Percentiles rank a stretch among this genome's conserved stretches.
These are phyloP conservation scores for Actinomucor elegans DNA, from an alignment of 371 early-diverging fungal genomes.

Conservation along the genomic window DNA sequence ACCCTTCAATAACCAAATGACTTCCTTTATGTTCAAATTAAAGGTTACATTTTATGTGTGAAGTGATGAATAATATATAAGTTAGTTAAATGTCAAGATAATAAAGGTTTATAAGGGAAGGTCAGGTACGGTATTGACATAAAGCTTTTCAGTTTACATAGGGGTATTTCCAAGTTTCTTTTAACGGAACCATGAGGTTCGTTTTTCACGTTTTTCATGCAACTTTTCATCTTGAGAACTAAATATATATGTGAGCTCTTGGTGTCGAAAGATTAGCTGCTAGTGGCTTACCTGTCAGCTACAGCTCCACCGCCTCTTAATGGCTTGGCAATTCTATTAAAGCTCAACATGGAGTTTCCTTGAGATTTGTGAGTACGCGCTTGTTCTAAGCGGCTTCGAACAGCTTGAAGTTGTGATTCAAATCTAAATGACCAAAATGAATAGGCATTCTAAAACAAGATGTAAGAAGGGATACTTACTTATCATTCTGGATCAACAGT, in stretches of 20 bases:
- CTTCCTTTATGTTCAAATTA: no score
- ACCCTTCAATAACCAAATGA: no score
- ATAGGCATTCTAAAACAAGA: neutral
- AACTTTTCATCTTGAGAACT: conserved; percentile 11
- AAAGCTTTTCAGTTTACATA: no score
- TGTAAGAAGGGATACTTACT: conserved; percentile 23
- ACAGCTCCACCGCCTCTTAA: conserved; percentile 80
- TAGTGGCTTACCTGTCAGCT: conserved; percentile 1
- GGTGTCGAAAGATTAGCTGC: neutral
- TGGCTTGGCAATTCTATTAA: conserved; percentile 88
- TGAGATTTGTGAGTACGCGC: conserved; percentile 60
- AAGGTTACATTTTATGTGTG: no score
- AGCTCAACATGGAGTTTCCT: conserved; percentile 56
- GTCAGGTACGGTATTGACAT: no score
- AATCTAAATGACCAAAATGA: conserved; percentile 36
- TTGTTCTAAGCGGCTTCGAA: conserved; percentile 76
- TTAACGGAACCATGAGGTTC: conserved; percentile 18
- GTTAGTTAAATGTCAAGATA: no score
- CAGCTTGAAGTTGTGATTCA: conserved; percentile 73
- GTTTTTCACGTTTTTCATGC: conserved; percentile 10
- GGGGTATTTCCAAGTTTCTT: neutral
- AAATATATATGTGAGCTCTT: neutral
- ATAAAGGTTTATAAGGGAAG: no score
- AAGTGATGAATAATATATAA: no score
- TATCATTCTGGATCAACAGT: conserved; percentile 75